phyloP scores from a whole-genome alignment of 768 basidiomycete species.

The Kwoniella europaea region DNA sequence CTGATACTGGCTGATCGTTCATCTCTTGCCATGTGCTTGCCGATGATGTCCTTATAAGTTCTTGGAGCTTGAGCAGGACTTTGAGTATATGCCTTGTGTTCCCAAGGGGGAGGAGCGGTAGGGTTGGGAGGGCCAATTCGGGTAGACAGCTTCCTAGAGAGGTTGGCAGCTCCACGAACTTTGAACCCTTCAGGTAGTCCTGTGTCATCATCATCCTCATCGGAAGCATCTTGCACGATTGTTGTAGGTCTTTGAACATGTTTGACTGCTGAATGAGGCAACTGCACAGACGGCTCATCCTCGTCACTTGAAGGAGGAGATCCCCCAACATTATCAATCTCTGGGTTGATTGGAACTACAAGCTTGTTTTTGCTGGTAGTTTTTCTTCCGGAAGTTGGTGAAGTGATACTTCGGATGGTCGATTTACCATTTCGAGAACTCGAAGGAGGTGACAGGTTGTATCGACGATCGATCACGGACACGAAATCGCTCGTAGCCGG shows the following conservation, averaged over 20 bases:
- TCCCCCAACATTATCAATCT: constrained; percentile 25
- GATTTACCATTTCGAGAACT: not conserved
- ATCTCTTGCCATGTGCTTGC: not conserved
- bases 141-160: not conserved
- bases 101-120: not conserved
- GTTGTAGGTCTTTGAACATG: constrained; percentile 40
- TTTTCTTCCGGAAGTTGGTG: not conserved
- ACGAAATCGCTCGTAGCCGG: not conserved
- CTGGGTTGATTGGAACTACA: constrained; percentile 18
- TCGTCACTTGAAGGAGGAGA: constrained; percentile 49
- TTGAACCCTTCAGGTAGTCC: not conserved
- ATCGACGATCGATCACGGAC: constrained; percentile 3
- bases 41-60: not conserved
- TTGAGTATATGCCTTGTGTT: not conserved
- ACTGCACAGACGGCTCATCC: constrained; percentile 41
- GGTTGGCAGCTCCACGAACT: not conserved
- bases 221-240: constrained; percentile 7
- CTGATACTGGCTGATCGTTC: not conserved
- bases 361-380: not conserved
- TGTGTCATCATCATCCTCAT: not conserved
- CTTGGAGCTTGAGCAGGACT: not conserved
- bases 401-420: not conserved
- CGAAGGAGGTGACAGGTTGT: constrained; percentile 11
- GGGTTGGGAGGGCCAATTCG: not conserved
- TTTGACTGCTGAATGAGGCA: constrained; percentile 46